Evolutionary conservation across 495 filamentous ascomycete species (phyloP).

Genomic region (Physcia stellaris): DNA sequence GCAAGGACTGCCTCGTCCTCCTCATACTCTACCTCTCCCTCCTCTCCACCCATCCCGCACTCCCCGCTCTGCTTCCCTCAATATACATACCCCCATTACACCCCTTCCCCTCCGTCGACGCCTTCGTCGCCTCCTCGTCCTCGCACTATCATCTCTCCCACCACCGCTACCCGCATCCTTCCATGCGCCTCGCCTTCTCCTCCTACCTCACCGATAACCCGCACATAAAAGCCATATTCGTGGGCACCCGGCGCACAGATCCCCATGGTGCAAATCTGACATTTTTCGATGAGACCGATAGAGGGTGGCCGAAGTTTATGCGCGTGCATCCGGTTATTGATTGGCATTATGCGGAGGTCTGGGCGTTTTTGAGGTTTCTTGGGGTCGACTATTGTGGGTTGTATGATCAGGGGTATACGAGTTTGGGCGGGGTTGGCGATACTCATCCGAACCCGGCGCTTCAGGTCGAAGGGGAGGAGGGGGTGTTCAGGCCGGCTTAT

Average conservation of each 20-base stretch:
- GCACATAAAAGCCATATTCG: slow-evolving; percentile 68
- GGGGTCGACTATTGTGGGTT: slow-evolving; percentile 68
- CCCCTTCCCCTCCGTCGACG: slow-evolving; percentile 74
- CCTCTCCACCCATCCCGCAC: slow-evolving; percentile 31
- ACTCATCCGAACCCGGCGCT: slow-evolving; percentile 81
- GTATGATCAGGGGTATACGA: slow-evolving; percentile 79
- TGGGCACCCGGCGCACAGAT: slow-evolving; percentile 84
- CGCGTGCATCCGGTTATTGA: slow-evolving; percentile 89
- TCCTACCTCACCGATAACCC: slow-evolving; percentile 53
- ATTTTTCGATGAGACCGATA: slow-evolving; percentile 75
- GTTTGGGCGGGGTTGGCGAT: slow-evolving; percentile 76
- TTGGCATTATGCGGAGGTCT: slow-evolving; percentile 94
- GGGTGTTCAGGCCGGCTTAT: slow-evolving; percentile 66
- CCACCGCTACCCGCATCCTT: slow-evolving; percentile 50
- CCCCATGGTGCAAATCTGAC: slow-evolving; percentile 69
- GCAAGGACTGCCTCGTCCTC: slow-evolving; percentile 93
- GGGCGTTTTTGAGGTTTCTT: slow-evolving; percentile 80
- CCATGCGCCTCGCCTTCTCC: slow-evolving; percentile 67
- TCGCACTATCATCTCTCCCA: slow-evolving; percentile 60
- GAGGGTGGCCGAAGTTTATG: slow-evolving; percentile 87
- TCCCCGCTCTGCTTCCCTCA: slow-evolving; percentile 43
- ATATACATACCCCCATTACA: slow-evolving; percentile 75
- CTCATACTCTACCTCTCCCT: slow-evolving; percentile 76
- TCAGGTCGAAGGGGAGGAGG: slow-evolving; percentile 25
- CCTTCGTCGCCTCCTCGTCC: slow-evolving; percentile 57